These are phyloP conservation scores for Colletotrichum sp. DNA, from an alignment of 2,329 filamentous ascomycete genomes.

Conservation along the genomic window DNA sequence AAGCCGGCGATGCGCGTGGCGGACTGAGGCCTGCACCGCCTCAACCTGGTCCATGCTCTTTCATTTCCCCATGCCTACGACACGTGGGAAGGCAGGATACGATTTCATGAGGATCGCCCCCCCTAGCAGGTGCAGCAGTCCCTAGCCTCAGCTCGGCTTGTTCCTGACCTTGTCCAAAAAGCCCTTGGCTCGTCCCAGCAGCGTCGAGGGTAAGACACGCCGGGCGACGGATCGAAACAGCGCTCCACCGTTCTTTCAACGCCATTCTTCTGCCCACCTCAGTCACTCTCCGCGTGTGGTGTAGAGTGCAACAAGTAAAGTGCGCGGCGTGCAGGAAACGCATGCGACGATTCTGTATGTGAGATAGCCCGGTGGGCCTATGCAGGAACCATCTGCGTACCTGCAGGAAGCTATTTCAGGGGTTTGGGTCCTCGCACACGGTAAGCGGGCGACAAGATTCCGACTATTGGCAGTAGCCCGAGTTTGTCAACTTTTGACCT, in stretches of 20 bases:
- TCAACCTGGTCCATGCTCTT: slow-evolving; percentile 14
- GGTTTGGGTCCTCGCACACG: neutral
- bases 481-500: neutral
- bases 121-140: neutral
- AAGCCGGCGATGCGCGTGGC: neutral
- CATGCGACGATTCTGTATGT: neutral
- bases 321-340: neutral
- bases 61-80: slow-evolving; percentile 19
- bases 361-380: neutral
- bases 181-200: slow-evolving; percentile 1
- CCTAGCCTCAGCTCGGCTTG: slow-evolving; percentile 11
- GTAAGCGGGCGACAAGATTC: neutral
- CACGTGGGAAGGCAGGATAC: slow-evolving; percentile 17
- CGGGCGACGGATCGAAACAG: neutral
- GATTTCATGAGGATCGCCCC: slow-evolving; percentile 18
- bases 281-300: neutral
- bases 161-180: slow-evolving; percentile 16
- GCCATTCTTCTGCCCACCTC: neutral
- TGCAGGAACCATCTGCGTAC: slow-evolving; percentile 5
- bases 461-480: neutral
- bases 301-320: neutral
- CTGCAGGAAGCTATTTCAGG: neutral
- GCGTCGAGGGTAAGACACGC: neutral
- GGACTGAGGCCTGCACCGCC: slow-evolving; percentile 8
- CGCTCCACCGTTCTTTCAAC: neutral